Base-by-base conservation (phyloP, 306 rosid species). In the Lablab purpureus region DNA sequence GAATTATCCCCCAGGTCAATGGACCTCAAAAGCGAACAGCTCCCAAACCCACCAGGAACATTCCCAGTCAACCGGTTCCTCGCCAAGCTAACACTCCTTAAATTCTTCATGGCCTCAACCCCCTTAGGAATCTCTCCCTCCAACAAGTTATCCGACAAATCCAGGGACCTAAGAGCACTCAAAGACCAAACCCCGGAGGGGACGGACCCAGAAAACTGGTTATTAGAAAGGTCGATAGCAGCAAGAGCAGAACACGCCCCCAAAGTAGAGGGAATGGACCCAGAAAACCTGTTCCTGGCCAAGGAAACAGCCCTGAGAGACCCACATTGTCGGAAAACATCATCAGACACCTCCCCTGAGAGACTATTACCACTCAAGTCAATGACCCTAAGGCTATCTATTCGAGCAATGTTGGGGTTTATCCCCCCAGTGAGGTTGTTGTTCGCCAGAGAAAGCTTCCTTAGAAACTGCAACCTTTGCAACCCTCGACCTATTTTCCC, bases 261-360 rank as follows among this genome's bases (percentile, higher is more conserved):
- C 85, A 96, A 77, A 81, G 91, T 85, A 18, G 84, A 84, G 3
- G 99, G 96, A 65, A 96, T 73, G 49, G 75, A 82, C 56, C 97
- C 97, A 5, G 94, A 87, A 60, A 96, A 77, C 85, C 83, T 85
- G 88, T 96, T 96, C 54, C 51, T 78, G 1, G 94, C 92, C 71
- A 96, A 73, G 49, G 96, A 91, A 32, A 96, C 70, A 36, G 73
- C 83, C 78, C 97, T 85, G 14, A 96, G 90, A 36, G 98, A 91
- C 90, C 98, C 97, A 87, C 99, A 93, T 93, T 96, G 99, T 71
- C 85, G 70, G 76, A 96, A 96, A 66, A 96, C 84, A 43, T 91
- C 93, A 15, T 85, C 94, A 13, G 98, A 84, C 23, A 93, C 84
- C 6, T 78, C 80, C n/a, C 98, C 97, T 0, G 91, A 89, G 67